Evolutionary conservation across 2,329 filamentous ascomycete species (phyloP).

Genomic region (Neoarthrinium moseri): DNA sequence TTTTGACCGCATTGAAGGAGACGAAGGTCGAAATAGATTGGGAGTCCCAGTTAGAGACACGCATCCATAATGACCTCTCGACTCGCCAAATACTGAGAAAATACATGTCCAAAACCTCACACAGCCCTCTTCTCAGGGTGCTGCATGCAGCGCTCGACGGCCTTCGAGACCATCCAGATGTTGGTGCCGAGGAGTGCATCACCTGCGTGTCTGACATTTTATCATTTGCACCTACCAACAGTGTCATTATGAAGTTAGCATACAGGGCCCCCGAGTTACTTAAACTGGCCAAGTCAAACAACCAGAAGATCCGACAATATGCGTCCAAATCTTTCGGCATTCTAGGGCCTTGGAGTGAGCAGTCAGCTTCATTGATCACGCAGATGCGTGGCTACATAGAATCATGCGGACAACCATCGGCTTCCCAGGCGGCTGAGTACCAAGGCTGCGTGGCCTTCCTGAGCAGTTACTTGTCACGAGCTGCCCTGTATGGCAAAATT

Average conservation of each 20-base stretch:
- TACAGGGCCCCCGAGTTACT: constrained; percentile 51
- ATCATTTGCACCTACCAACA: constrained; percentile 28
- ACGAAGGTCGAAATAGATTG: constrained; percentile 74
- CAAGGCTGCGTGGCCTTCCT: constrained; percentile 28
- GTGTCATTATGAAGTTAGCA: constrained; percentile 34
- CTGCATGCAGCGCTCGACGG: constrained; percentile 58
- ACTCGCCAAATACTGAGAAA: constrained; percentile 58
- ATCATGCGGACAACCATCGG: constrained; percentile 20
- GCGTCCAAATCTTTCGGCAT: constrained; percentile 75
- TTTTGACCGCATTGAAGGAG: constrained; percentile 47
- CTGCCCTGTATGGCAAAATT: constrained; percentile 23
- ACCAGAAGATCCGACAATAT: constrained; percentile 62
- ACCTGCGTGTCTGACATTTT: constrained; percentile 26
- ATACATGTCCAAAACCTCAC: constrained; percentile 46
- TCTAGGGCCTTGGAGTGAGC: constrained; percentile 63
- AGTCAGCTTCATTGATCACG: constrained; percentile 38
- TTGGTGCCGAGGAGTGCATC: constrained; percentile 29
- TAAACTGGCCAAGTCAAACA: constrained; percentile 67
- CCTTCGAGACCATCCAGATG: constrained; percentile 42
- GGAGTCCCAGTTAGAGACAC: constrained; percentile 75
- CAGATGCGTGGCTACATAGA: constrained; percentile 26
- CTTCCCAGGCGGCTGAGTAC: constrained; percentile 26
- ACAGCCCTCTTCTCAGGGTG: constrained; percentile 39
- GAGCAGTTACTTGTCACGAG: constrained; percentile 24
- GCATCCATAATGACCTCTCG: constrained; percentile 67